Evolutionary conservation across 441 rosid genomes (phyloP).

Genomic region (Metrosideros polymorpha): DNA sequence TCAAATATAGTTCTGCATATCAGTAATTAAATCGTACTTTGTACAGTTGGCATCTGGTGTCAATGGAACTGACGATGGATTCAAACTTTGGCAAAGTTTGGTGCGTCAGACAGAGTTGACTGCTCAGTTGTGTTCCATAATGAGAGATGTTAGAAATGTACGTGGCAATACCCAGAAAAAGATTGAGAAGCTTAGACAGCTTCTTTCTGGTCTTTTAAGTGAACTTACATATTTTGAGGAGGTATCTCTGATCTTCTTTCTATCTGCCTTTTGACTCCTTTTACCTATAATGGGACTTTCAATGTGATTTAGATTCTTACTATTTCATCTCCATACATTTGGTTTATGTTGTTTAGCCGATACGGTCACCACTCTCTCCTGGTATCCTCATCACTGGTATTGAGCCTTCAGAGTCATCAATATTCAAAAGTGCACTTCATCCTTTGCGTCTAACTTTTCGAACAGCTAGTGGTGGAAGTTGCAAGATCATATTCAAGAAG

Average conservation of each 20-base stretch:
- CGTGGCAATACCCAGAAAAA: conserved; percentile 96
- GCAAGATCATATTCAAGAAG: conserved; percentile 88
- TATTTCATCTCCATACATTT: neutral
- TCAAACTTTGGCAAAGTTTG: conserved; percentile 82
- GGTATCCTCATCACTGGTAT: conserved; percentile 77
- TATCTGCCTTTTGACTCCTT: conserved; percentile 4
- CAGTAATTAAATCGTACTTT: conserved; percentile 9
- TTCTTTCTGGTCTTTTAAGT: conserved; percentile 87
- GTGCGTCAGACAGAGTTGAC: conserved; percentile 92
- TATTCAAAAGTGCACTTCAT: conserved; percentile 89
- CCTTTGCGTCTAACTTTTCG: conserved; percentile 89
- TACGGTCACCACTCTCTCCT: conserved; percentile 85
- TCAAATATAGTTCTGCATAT: neutral
- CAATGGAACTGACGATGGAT: conserved; percentile 70
- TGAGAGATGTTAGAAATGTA: conserved; percentile 85
- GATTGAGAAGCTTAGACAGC: conserved; percentile 96
- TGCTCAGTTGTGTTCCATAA: conserved; percentile 88
- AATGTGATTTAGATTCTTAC: neutral
- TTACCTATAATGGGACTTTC: neutral
- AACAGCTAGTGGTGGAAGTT: conserved; percentile 65
- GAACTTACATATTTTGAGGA: conserved; percentile 96
- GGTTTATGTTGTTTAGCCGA: conserved; percentile 45
- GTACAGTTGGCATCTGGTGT: conserved; percentile 56
- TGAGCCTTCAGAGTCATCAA: conserved; percentile 85
- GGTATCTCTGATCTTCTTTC: conserved; percentile 33